Evolutionary conservation across 768 basidiomycete species (phyloP).

Genomic region (Tulasnella sp.): DNA sequence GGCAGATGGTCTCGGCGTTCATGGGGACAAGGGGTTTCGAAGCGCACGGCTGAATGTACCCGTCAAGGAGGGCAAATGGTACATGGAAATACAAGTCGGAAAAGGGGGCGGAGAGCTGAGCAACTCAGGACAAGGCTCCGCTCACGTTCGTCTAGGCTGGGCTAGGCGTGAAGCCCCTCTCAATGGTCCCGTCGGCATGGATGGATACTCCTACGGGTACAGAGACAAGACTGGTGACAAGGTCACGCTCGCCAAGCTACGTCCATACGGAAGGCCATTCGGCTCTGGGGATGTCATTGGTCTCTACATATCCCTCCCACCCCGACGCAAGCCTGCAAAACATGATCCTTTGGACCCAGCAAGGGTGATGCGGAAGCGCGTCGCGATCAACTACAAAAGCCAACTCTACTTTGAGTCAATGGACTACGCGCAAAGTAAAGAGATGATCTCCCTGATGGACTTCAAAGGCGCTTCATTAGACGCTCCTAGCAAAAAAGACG

Average conservation of each 20-base stretch:
- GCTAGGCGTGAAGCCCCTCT: slow-evolving; percentile 86
- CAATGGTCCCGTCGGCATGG: slow-evolving; percentile 84
- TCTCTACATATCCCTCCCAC: slow-evolving; percentile 84
- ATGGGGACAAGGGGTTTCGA: slow-evolving; percentile 81
- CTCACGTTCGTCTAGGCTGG: slow-evolving; percentile 86
- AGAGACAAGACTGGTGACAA: slow-evolving; percentile 91
- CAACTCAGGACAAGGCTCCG: slow-evolving; percentile 36
- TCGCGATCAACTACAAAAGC: slow-evolving; percentile 91
- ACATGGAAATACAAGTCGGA: slow-evolving; percentile 78
- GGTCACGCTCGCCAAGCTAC: slow-evolving; percentile 70
- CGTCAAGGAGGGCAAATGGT: slow-evolving; percentile 84
- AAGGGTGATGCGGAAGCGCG: slow-evolving; percentile 75
- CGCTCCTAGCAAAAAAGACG: slow-evolving; percentile 49
- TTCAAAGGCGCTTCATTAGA: slow-evolving; percentile 32
- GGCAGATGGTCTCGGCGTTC: slow-evolving; percentile 61
- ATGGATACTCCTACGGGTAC: slow-evolving; percentile 86
- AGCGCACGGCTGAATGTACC: slow-evolving; percentile 85
- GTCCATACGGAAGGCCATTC: slow-evolving; percentile 64
- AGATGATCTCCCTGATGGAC: slow-evolving; percentile 86
- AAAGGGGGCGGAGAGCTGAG: slow-evolving; percentile 51
- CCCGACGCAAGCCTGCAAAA: slow-evolving; percentile 42
- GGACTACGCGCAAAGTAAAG: slow-evolving; percentile 80
- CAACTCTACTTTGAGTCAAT: slow-evolving; percentile 92
- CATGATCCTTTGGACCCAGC: slow-evolving; percentile 70
- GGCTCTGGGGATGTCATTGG: slow-evolving; percentile 81